These are phyloP conservation scores for Austropuccinia psidii DNA, from an alignment of 1,284 basidiomycete species.

Conservation along the genomic window DNA sequence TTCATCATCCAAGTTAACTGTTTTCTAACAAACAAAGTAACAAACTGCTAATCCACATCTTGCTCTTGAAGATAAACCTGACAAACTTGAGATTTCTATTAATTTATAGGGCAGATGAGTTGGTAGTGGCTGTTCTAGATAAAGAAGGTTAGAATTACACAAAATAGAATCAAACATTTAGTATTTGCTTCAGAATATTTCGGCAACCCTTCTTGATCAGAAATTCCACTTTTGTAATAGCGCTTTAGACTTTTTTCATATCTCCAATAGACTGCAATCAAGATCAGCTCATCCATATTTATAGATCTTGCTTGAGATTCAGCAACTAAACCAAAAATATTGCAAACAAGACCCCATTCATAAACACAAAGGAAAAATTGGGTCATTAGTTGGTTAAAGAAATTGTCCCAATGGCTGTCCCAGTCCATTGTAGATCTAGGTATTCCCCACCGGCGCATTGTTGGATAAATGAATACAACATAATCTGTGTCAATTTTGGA, in stretches of 20 bases:
- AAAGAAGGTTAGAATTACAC: slow-evolving; percentile 4
- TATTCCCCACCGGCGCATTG: slow-evolving; percentile 29
- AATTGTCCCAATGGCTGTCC: slow-evolving; percentile 3
- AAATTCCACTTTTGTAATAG: slow-evolving; percentile 13
- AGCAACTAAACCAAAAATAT: not conserved
- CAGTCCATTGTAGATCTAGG: slow-evolving; percentile 23
- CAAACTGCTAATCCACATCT: slow-evolving; percentile 5
- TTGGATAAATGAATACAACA: slow-evolving; percentile 12
- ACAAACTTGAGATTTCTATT: slow-evolving; percentile 23
- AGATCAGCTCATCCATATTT: slow-evolving; percentile 4
- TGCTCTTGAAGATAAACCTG: slow-evolving; percentile 32
- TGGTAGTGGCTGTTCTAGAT: not conserved
- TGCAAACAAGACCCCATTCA: slow-evolving; percentile 16
- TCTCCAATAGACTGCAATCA: slow-evolving; percentile 20
- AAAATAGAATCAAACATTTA: not conserved
- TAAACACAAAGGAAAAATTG: slow-evolving; percentile 27
- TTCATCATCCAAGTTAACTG: slow-evolving; percentile 27
- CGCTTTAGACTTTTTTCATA: slow-evolving; percentile 1
- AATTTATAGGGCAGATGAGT: too few species aligned
- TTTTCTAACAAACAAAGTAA: slow-evolving; percentile 9
- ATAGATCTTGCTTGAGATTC: not conserved
- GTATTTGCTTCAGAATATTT: slow-evolving; percentile 21
- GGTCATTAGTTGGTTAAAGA: slow-evolving; percentile 21
- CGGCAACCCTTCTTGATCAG: not conserved
- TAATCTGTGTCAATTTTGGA: slow-evolving; percentile 30